phyloP scores from a whole-genome alignment of 1,284 basidiomycete genomes.

The Ustilago bromivora region DNA sequence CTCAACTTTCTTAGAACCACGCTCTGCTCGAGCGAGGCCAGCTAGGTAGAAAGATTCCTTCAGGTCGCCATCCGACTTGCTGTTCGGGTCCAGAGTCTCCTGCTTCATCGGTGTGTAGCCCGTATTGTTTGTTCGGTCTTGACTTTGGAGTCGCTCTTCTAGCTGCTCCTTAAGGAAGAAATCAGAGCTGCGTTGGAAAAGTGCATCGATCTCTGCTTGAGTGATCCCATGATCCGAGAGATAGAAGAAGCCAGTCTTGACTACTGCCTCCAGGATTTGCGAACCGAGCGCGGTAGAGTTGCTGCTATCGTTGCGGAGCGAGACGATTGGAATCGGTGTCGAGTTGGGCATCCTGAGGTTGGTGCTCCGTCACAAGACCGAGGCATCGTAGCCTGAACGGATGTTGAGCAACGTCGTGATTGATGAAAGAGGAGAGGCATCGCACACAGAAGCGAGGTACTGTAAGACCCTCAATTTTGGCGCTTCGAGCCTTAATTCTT shows the following conservation, averaged over 20 bases:
- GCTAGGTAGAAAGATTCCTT: constrained; percentile 64
- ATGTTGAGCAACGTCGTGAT: not conserved
- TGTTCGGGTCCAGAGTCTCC: constrained; percentile 39
- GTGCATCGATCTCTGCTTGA: constrained; percentile 34
- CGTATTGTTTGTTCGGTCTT: constrained; percentile 43
- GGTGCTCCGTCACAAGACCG: too few species aligned
- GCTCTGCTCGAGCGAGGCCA: constrained; percentile 18
- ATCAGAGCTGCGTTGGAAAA: constrained; percentile 35
- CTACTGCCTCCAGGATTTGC: constrained; percentile 40
- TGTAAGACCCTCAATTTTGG: constrained; percentile 1
- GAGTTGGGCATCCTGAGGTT: constrained; percentile 7
- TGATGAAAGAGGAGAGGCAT: not conserved
- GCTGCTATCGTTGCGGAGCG: constrained; percentile 8
- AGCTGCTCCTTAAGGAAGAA: constrained; percentile 47
- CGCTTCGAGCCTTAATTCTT: constrained; percentile 4
- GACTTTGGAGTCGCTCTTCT: constrained; percentile 14
- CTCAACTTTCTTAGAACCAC: constrained; percentile 1
- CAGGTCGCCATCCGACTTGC: constrained; percentile 49
- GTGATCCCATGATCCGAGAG: constrained; percentile 53
- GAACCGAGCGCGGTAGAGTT: constrained; percentile 17
- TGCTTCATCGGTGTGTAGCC: constrained; percentile 51
- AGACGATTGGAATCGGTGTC: constrained; percentile 51
- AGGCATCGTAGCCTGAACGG: not conserved
- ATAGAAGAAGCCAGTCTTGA: constrained; percentile 61
- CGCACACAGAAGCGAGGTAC: too few species aligned